phyloP scores from a whole-genome alignment of 2,329 filamentous ascomycete species.

The Tolypocladium pustulatum region DNA sequence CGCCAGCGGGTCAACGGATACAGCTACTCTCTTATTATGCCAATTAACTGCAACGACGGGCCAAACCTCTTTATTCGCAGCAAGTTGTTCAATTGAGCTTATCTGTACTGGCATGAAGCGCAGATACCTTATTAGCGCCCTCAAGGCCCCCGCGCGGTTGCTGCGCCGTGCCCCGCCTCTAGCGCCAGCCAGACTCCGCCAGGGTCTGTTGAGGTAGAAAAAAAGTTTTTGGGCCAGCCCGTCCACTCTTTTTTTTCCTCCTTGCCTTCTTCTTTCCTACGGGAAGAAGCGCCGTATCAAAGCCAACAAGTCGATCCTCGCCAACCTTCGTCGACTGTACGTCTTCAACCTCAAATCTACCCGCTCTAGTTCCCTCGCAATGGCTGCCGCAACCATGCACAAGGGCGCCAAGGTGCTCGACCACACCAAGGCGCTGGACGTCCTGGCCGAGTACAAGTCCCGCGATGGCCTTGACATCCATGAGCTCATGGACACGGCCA shows the following conservation, averaged over 20 bases:
- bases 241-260: conserved; percentile 24
- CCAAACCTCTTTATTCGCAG: too few species aligned
- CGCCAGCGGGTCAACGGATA: background rate
- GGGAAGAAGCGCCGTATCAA: conserved; percentile 42
- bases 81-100: too few species aligned
- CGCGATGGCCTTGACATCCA: conserved; percentile 81
- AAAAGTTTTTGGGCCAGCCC: conserved; percentile 26
- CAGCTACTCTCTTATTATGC: too few species aligned
- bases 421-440: conserved; percentile 63
- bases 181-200: background rate
- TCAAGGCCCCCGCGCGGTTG: background rate
- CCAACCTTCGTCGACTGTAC: conserved; percentile 16
- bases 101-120: too few species aligned
- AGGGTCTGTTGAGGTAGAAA: conserved; percentile 18
- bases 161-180: background rate
- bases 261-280: conserved; percentile 36
- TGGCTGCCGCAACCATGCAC: conserved; percentile 52
- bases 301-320: conserved; percentile 21
- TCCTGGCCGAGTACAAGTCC: conserved; percentile 70
- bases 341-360: conserved; percentile 29
- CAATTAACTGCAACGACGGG: too few species aligned
- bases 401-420: conserved; percentile 53
- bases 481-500: conserved; percentile 81
- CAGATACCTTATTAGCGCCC: background rate
- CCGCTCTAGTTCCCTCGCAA: conserved; percentile 28